Evolutionary conservation across 2,329 filamentous ascomycete genomes (phyloP).

Genomic region (Aspergillus spinulosporus): DNA sequence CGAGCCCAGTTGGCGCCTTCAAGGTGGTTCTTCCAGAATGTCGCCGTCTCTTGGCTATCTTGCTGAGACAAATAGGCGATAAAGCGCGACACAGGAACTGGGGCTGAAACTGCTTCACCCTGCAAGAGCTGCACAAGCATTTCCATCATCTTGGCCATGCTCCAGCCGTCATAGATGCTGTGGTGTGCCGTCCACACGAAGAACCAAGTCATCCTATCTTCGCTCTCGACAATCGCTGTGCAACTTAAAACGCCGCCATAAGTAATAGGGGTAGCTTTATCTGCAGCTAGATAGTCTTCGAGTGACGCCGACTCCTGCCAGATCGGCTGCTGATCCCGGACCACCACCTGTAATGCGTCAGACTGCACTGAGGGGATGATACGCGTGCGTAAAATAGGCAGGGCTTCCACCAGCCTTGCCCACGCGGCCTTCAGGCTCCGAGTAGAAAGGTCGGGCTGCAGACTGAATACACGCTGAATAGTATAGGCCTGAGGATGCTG

Average conservation of each 20-base stretch:
- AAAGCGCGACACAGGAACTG: too few relatives aligned
- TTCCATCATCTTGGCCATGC: too few relatives aligned
- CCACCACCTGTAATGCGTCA: background rate
- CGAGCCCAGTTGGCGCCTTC: too few relatives aligned
- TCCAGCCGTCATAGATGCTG: background rate
- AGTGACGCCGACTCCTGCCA: background rate
- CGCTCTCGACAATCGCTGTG: too few relatives aligned
- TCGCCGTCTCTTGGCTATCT: too few relatives aligned
- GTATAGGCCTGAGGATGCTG: background rate
- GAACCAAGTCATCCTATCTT: background rate
- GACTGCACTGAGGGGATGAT: background rate
- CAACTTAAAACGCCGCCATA: too few relatives aligned
- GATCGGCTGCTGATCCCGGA: background rate
- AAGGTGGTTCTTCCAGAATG: too few relatives aligned
- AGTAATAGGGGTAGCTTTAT: background rate
- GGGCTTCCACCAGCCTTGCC: background rate
- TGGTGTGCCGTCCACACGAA: background rate
- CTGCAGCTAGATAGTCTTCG: background rate
- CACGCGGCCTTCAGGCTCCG: background rate
- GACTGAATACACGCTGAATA: background rate
- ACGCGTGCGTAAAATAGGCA: slow-evolving; percentile 3
- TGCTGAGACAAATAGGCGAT: too few relatives aligned
- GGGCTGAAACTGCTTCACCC: too few relatives aligned
- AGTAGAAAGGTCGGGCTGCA: background rate
- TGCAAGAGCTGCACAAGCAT: too few relatives aligned